These are phyloP conservation scores for Ustilago cynodontis DNA, from an alignment of 1,284 basidiomycete species.

Conservation along the genomic window DNA sequence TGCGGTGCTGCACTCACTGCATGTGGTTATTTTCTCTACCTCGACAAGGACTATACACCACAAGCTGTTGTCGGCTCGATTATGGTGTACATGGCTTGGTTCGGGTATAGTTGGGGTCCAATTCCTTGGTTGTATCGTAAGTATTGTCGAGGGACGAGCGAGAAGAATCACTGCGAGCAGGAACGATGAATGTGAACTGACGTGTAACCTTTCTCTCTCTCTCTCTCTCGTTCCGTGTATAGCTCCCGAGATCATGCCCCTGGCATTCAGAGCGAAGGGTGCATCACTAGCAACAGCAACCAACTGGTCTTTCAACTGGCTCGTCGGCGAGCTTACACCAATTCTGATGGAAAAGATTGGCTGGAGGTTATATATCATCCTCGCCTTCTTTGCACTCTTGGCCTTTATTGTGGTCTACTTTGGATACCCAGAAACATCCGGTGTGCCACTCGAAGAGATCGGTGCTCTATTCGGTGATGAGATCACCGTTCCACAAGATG, in stretches of 20 bases:
- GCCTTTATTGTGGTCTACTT: conserved; percentile 77
- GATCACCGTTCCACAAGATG: conserved; percentile 63
- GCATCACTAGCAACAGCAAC: conserved; percentile 72
- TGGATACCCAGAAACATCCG: conserved; percentile 77
- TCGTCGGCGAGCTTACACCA: conserved; percentile 90
- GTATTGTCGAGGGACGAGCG: neutral
- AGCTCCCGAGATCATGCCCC: conserved; percentile 76
- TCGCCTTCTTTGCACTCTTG: conserved; percentile 92
- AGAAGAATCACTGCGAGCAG: neutral
- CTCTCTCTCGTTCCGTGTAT: neutral
- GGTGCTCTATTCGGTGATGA: conserved; percentile 71
- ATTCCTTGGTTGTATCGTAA: conserved; percentile 82
- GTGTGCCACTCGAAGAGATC: conserved; percentile 74
- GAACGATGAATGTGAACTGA: neutral
- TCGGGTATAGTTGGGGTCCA: conserved; percentile 79
- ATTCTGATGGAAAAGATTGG: conserved; percentile 87
- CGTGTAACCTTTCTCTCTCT: neutral
- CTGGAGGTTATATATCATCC: conserved; percentile 96
- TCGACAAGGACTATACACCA: conserved; percentile 78
- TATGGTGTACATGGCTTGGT: conserved; percentile 92
- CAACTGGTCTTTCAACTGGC: conserved; percentile 77
- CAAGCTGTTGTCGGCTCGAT: conserved; percentile 89
- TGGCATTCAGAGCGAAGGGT: conserved; percentile 77
- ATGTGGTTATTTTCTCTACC: conserved; percentile 92
- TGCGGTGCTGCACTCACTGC: conserved; percentile 81